phyloP scores from a whole-genome alignment of 768 basidiomycete species.

The Russula abietina region DNA sequence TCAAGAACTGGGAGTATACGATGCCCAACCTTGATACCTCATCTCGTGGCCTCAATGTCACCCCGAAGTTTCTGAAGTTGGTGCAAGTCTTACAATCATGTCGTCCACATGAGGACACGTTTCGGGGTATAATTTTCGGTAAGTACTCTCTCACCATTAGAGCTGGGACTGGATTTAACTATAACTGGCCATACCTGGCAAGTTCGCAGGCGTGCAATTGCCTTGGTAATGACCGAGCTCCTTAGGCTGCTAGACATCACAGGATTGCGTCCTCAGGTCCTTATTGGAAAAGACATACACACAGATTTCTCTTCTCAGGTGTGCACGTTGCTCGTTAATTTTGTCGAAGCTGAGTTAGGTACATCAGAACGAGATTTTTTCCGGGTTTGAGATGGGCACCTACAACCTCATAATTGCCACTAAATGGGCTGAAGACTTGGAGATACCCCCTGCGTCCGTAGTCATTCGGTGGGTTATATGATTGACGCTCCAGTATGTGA shows the following conservation, averaged over 20 bases:
- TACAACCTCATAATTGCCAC: conserved; percentile 62
- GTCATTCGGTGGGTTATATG: conserved; percentile 50
- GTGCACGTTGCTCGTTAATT: conserved; percentile 8
- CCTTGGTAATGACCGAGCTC: conserved; percentile 53
- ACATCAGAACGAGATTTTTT: conserved; percentile 43
- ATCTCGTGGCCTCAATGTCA: conserved; percentile 59
- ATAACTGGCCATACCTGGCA: background rate
- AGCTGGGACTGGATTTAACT: background rate
- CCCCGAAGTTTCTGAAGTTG: conserved; percentile 58
- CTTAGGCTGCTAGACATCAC: conserved; percentile 48
- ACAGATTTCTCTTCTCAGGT: conserved; percentile 34
- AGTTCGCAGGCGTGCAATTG: conserved; percentile 53
- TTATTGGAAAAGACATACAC: conserved; percentile 37
- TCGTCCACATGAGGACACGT: conserved; percentile 46
- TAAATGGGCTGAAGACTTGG: conserved; percentile 53
- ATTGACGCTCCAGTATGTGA: background rate
- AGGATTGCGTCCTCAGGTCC: conserved; percentile 50
- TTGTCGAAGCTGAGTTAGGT: background rate
- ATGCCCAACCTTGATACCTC: conserved; percentile 56
- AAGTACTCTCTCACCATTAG: conserved; percentile 9
- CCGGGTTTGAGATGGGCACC: conserved; percentile 47
- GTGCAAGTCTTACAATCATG: conserved; percentile 54
- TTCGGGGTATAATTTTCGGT: conserved; percentile 68
- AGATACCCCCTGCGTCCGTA: conserved; percentile 48
- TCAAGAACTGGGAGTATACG: conserved; percentile 58